These are phyloP conservation scores for Isabelozyma heimii DNA, from an alignment of 805 yeast species.

Conservation along the genomic window DNA sequence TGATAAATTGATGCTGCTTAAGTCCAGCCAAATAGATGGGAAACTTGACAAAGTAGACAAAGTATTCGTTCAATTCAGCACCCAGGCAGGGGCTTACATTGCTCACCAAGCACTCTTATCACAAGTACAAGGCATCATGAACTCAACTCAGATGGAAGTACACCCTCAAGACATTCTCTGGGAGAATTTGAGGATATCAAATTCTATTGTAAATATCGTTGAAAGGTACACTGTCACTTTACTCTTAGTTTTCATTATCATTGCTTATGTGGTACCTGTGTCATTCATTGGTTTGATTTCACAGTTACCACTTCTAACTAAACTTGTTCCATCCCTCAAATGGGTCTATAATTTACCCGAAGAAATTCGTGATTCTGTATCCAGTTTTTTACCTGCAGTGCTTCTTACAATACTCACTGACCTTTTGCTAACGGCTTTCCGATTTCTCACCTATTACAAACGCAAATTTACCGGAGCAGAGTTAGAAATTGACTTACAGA, in stretches of 20 bases:
- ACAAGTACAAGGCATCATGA: conserved; percentile 40
- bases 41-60: conserved; percentile 31
- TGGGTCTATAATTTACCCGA: conserved; percentile 58
- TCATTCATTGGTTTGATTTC: conserved; percentile 75
- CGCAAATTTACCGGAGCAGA: conserved; percentile 62
- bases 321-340: conserved; percentile 56
- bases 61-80: conserved; percentile 62
- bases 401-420: conserved; percentile 63
- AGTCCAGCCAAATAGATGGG: conserved; percentile 13
- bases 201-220: conserved; percentile 30
- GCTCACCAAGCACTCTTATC: conserved; percentile 59
- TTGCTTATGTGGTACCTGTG: conserved; percentile 77
- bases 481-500: conserved; percentile 68
- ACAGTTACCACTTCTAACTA: conserved; percentile 65
- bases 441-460: conserved; percentile 51
- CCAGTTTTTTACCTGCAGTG: conserved; percentile 67
- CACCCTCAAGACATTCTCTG: conserved; percentile 72
- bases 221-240: conserved; percentile 45
- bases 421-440: conserved; percentile 56
- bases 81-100: conserved; percentile 56
- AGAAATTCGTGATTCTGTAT: conserved; percentile 48
- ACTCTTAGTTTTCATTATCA: conserved; percentile 47
- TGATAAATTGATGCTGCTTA: conserved; percentile 16
- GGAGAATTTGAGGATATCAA: conserved; percentile 51
- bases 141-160: conserved; percentile 47